Evolutionary conservation across 2,329 filamentous ascomycete species (phyloP), one percentile per base, ranked within the genome.

Genomic region (Epichloe aotearoae): DNA sequence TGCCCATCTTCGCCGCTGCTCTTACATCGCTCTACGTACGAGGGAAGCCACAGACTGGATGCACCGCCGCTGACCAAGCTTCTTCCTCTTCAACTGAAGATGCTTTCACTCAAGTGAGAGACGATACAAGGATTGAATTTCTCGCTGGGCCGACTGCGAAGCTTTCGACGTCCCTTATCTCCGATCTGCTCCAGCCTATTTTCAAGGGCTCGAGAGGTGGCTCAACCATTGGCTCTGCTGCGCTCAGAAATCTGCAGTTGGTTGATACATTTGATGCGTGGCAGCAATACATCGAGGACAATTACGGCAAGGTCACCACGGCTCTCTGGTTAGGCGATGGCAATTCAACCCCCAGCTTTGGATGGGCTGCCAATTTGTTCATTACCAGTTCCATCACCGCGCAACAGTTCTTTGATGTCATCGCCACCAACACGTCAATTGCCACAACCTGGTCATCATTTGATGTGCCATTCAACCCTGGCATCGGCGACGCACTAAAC

Each of bases 1-100:
- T 95, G 12, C 90, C 90, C 0, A 77, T 96, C 49, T 72, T 88
- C 51, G 86, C 88, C 1, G 85, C 88, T 17, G 88, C 83, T 0
- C 69, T 95, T 15, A 86, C 89, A 0, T 86, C 84, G 3, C 72
- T 94, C 2, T 90, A 91, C 59, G 69, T 96, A 7, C 74, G 76
- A 42, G 67, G 70, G 45, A 81, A 81, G 57, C 57, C 64, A 4
- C 71, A 72, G 1, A 69, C 65, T 0, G 72, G 69, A 2, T 86
- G 83, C 60, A 69, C 72, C 15, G 75, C 77, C 1, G 62, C 63
- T 0, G 70, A 74, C 2, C 69, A 73, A 45, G 59, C 75, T 0
- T 73, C 73, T 1, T 71, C 70, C 37, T 61, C 61, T 6, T 58
- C 59, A 5, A 66, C 65, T 0, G 55, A 69, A 56, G 68, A 61